Base-by-base conservation (phyloP, 805 yeast genomes). In the Candida lessepsii region DNA sequence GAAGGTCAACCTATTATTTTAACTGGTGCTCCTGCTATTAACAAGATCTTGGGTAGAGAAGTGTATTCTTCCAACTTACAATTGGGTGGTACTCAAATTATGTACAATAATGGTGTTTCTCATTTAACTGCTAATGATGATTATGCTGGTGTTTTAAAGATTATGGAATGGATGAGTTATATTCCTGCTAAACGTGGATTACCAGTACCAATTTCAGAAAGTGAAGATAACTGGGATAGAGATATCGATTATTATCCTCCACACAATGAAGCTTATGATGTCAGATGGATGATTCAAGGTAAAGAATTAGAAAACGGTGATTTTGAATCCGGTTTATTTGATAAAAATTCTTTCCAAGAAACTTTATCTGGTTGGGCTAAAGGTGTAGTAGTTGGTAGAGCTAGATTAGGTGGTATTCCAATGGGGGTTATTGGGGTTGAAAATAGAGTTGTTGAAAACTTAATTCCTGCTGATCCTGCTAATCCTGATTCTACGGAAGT, bases 1-100 rank as follows among this genome's bases (percentile, higher is more conserved):
- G 97, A 93, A 65, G 99, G 99, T 30, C 98, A 93, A 70, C 99
- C 99, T 41, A 88, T 93, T 54, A 91, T 93, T 53, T 81, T 93
- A 59, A 93, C 99, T 41, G 99, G 99, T 77, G 99, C 99, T 42
- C 97, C 96, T 38, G 97, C 99, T 43, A 88, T 93, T 64, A 93
- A 93, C 76, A 93, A 95, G 68, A 73, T 95, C 52, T 75, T 93
- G 51, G 99, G 99, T 55, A 81, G 96, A 58, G 98, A 95, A 64
- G 99, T 93, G 41, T 93, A 93, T 67, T 80, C 96, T 39, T 90
- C 97, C 20, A 93, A 93, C 74, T 75, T 93, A 66, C 99, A 93
- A 73, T 79, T 93, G 44, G 99, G 99, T 72, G 99, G 99, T 65
- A 93, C 99, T 42, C 97, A 91, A 67, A 90, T 93, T 60, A 93